A percentile compares a stretch with the other conserved stretches of the same genome.
Conservation (phyloP, 495 filamentous ascomycete species). For the Terfezia boudieri region DNA sequence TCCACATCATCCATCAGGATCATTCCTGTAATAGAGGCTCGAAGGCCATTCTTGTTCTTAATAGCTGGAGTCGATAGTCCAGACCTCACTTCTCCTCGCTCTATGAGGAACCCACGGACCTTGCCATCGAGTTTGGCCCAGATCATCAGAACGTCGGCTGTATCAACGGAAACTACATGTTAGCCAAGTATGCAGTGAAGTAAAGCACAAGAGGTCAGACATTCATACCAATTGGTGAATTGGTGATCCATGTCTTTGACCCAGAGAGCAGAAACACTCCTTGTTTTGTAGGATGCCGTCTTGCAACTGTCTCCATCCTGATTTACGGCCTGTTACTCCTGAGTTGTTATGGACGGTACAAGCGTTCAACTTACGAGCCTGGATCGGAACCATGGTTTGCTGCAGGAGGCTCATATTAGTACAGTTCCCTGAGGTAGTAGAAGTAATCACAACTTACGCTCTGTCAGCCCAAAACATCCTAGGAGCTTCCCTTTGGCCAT, state of each 20-base stretch:
- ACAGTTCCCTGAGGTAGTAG: too few species aligned
- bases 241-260: slow-evolving; percentile 97
- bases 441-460: slow-evolving; percentile 25
- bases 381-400: slow-evolving; percentile 93
- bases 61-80: slow-evolving; percentile 79
- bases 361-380: slow-evolving; percentile 29
- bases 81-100: slow-evolving; percentile 55
- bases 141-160: slow-evolving; percentile 59
- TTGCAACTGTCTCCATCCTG: slow-evolving; percentile 68
- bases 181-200: neutral
- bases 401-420: neutral
- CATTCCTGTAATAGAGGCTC: slow-evolving; percentile 93
- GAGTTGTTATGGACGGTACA: too few species aligned
- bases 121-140: slow-evolving; percentile 93
- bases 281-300: slow-evolving; percentile 67
- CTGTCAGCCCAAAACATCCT: slow-evolving; percentile 85
- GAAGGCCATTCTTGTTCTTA: slow-evolving; percentile 84
- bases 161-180: neutral
- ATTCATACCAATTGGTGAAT: slow-evolving; percentile 50
- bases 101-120: slow-evolving; percentile 84
- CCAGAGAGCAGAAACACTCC: slow-evolving; percentile 64
- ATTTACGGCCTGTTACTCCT: neutral
- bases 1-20: slow-evolving; percentile 84
- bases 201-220: neutral
- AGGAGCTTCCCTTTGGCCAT: slow-evolving; percentile 73